Base-by-base conservation (phyloP, 129 eudicot species). In the Sambucus nigra region DNA sequence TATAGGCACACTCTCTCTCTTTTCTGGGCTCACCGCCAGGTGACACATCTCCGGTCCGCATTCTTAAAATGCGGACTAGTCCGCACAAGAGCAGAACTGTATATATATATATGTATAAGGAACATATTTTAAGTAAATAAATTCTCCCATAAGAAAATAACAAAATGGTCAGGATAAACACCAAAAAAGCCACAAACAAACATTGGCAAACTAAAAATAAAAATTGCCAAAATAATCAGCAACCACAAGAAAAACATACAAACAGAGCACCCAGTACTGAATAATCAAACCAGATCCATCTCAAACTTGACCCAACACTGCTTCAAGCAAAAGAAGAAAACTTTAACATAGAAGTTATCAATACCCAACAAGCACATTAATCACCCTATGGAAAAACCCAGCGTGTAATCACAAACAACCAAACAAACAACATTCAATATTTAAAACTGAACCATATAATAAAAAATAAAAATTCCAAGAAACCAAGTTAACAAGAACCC, bases 351-450 rank as follows among this genome's bases (percentile, higher is more conserved):
- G 13, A 60, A 11, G 53, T 25, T 15, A 29, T 18, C 42, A 8
- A 15, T 35, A 35, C 24, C n/a, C 10, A 35, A 69, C 53, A 59
- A 32, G 25, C 59, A 55, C 66, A 59, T 63, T 69, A 68, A 68
- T 59, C 59, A 18, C 61, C 48, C 45, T 41, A 27, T 54, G 29
- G 24, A 25, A 47, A 71, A 29, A 29, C 70, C 51, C 20, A 66
- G 29, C 53, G 51, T 18, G n/a, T n/a, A n/a, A n/a, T n/a, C n/a
- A n/a, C n/a, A n/a, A n/a, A 48, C 45, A 55, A 49, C 19, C 5
- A 58, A 45, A 64, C 76, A 66, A 65, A 66, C 53, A 15, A 17
- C 66, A 59, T 29, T 38, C 65, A 15, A 49, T 29, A 22, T 47
- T 8, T n/a, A 67, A 47, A 35, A 23, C 57, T 14, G 46, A 42